Base-by-base conservation (phyloP, 306 rosid genomes). In the Cercis canadensis region DNA sequence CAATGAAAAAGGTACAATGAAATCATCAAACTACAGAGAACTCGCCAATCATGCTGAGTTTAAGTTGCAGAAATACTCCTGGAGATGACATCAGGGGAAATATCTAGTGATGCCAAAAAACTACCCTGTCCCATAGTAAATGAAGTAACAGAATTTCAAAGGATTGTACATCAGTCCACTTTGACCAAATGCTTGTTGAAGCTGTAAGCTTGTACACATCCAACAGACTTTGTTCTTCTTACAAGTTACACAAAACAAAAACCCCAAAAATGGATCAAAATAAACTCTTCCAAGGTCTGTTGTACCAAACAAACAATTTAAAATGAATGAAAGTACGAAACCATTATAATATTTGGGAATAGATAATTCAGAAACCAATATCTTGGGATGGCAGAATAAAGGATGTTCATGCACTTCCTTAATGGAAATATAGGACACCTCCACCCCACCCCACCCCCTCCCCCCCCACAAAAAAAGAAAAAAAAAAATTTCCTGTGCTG, bases 11-110 rank as follows among this genome's bases (percentile, higher is more conserved):
- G 54, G 36, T 51, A 65, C 43, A 70, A 60, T 17, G 65, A 75
- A 70, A 64, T 54, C 63, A 70, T 64, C 50, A 65, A 55, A 57
- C 46, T 57, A 37, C 67, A 62, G 57, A 66, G 58, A 65, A 51
- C 36, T 65, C 57, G 66, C 59, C 36, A 58, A 52, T 51, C 43
- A 14, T 62, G 65, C 32, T 43, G 54, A 37, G 34, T 73, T 59
- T 40, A 29, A 50, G 77, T 50, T 56, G 19, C 57, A 62, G 69
- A 41, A 60, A 59, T 12, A 66, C 40, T 66, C 47, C 61, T 37
- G 10, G 8, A 56, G 57, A 59, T 43, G 40, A 24, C 31, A 65
- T 50, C 18, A 7, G 24, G 19, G 34, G 16, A 34, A 56, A 40
- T 21, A 45, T 33, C 50, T n/a, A 18, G 37, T 14, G 57, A 53